Evolutionary conservation across 345 rosid genomes (phyloP), one percentile per base, ranked within the genome.

Genomic region (Rhodamnia argentea): DNA sequence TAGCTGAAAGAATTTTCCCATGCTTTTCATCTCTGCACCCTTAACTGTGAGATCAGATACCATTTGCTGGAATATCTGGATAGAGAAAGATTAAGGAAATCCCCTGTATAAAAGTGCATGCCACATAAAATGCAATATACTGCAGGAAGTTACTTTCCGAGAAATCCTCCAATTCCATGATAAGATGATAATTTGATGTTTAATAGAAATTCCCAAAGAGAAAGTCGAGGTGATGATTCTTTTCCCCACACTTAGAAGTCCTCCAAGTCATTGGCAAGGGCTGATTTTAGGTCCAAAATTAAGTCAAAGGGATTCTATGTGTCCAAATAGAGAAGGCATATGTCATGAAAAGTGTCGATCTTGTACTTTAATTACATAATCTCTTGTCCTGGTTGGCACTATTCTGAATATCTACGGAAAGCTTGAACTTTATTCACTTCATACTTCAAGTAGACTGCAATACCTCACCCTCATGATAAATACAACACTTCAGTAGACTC

Each of bases 61-160:
- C 60, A 91, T 89, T 90, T 90, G 96, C 91, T 95, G 98, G 92
- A 92, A 95, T 88, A 96, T 94, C 99, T 96, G 88, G 52, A 52
- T 84, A 47, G 40, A 84, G 52, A 64, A 37, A 74, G 55, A 83
- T 89, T 87, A 93, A 93, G 95, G 94, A 91, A 85, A 86, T 76
- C n/a, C 81, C 54, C 86, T 22, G 85, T n/a, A 56, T 52, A 78
- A 70, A 83, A 54, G 20, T 24, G 47, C 81, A 70, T 70, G 81
- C 27, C 47, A 55, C 74, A 54, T 18, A 70, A 37, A 37, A 37
- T 37, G 47, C 81, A 70, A 70, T 37, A 70, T 70, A 37, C 42
- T 47, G 20, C 22, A 23, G 18, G 81, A 70, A 70, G 47, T 70
- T 70, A 42, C 81, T 37, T 18, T 32, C 81, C 47, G 37, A 10